phyloP scores from a whole-genome alignment of 2,329 filamentous ascomycete genomes.

The Ophiostoma quercus region DNA sequence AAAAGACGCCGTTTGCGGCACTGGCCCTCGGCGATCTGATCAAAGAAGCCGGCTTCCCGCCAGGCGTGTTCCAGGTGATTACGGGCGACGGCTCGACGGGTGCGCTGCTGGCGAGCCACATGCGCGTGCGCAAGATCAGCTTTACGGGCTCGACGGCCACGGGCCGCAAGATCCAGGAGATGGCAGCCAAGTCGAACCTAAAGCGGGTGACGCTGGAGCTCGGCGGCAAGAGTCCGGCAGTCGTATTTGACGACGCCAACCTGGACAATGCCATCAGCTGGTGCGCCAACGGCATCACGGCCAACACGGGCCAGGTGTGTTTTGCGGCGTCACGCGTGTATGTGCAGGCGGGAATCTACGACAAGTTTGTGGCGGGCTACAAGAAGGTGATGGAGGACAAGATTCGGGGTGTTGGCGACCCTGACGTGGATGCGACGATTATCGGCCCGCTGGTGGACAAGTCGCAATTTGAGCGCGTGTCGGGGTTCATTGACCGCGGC shows the following conservation, averaged over 20 bases:
- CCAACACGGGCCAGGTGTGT: conserved; percentile 68
- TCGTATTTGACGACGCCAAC: conserved; percentile 59
- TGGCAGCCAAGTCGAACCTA: conserved; percentile 54
- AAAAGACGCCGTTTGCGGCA: conserved; percentile 39
- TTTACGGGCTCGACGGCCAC: conserved; percentile 65
- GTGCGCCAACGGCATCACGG: conserved; percentile 50
- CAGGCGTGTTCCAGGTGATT: conserved; percentile 41
- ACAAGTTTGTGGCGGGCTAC: conserved; percentile 54
- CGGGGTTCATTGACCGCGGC: conserved; percentile 42
- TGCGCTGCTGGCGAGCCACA: conserved; percentile 27
- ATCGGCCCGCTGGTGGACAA: conserved; percentile 54
- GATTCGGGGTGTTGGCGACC: conserved; percentile 55
- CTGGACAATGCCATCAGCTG: conserved; percentile 52
- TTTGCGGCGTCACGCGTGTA: conserved; percentile 69
- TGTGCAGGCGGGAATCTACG: conserved; percentile 55
- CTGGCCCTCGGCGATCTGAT: conserved; percentile 37
- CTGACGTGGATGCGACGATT: conserved; percentile 53
- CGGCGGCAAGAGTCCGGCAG: conserved; percentile 60
- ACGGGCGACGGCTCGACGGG: conserved; percentile 36
- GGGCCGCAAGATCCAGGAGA: conserved; percentile 58
- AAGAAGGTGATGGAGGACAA: conserved; percentile 54
- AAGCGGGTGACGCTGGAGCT: conserved; percentile 69
- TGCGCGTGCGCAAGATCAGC: conserved; percentile 55
- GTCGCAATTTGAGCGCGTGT: conserved; percentile 43
- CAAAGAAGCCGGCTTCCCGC: conserved; percentile 41